A percentile compares a stretch with the other conserved stretches of the same genome.
Conservation (phyloP, 495 filamentous ascomycete species). For the Xeromyces bisporus region DNA sequence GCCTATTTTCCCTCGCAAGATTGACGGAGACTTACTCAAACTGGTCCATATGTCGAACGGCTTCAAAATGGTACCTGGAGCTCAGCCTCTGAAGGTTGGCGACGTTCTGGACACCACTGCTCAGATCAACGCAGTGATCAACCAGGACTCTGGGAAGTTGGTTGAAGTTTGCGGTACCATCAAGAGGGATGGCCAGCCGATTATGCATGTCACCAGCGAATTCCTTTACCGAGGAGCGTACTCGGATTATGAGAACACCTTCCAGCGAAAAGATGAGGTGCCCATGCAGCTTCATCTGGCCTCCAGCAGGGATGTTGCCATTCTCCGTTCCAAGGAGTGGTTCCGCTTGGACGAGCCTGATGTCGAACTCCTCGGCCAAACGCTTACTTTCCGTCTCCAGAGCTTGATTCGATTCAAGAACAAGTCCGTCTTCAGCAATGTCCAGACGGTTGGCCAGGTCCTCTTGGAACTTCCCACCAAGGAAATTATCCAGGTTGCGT, state of each 20-base stretch:
- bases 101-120: conserved; percentile 87
- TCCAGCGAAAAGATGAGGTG: conserved; percentile 90
- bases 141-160: conserved; percentile 97
- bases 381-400: conserved; percentile 88
- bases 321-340: conserved; percentile 93
- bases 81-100: conserved; percentile 82
- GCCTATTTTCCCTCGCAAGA: conserved; percentile 87
- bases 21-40: conserved; percentile 88
- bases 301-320: conserved; percentile 77
- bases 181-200: conserved; percentile 63
- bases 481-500: conserved; percentile 90
- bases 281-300: conserved; percentile 85
- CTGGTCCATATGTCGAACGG: conserved; percentile 91
- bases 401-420: conserved; percentile 89
- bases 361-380: conserved; percentile 74
- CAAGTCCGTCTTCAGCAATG: conserved; percentile 77
- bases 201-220: conserved; percentile 97
- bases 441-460: conserved; percentile 85
- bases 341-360: conserved; percentile 69
- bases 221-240: conserved; percentile 92
- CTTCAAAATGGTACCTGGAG: conserved; percentile 96
- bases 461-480: conserved; percentile 92
- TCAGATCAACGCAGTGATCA: conserved; percentile 93
- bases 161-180: conserved; percentile 97
- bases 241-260: conserved; percentile 89